Conservation (phyloP, 176 grass and related monocot species). For the Thalia dealbata region DNA sequence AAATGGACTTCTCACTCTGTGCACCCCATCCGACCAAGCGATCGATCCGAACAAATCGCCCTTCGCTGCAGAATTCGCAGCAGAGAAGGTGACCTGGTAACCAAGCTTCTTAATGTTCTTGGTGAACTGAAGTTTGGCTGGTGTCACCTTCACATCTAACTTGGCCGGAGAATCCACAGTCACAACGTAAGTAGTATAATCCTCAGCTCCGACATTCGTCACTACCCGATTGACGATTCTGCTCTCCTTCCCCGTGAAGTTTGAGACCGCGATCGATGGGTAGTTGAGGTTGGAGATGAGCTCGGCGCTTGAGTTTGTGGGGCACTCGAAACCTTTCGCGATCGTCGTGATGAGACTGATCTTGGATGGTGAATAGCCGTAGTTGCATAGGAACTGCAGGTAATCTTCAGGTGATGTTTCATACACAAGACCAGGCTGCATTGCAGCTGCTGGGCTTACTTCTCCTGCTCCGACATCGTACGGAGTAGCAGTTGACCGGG, state of each 20-base stretch:
- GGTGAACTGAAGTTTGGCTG: conserved; percentile 56
- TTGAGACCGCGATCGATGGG: conserved; percentile 56
- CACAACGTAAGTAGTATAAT: conserved; percentile 30
- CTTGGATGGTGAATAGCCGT: conserved; percentile 44
- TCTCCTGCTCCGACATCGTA: conserved; percentile 69
- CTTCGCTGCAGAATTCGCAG: conserved; percentile 9
- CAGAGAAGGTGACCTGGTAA: conserved; percentile 63
- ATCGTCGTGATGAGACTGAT: conserved; percentile 45
- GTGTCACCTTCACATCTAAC: conserved; percentile 54
- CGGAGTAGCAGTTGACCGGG: conserved; percentile 41
- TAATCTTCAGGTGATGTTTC: conserved; percentile 47
- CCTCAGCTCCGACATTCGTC: conserved; percentile 56
- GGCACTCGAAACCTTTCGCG: conserved; percentile 39
- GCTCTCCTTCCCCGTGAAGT: conserved; percentile 8
- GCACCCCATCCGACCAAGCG: conserved; percentile 75
- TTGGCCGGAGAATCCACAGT: conserved; percentile 31
- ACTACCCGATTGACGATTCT: conserved; percentile 34
- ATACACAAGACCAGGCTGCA: conserved; percentile 70
- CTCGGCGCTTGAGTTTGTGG: conserved; percentile 44
- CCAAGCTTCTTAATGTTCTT: conserved; percentile 28
- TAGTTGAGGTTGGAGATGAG: conserved; percentile 90
- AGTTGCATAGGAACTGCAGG: conserved; percentile 76
- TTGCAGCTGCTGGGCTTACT: conserved; percentile 44
- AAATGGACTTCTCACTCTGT: conserved; percentile 65
- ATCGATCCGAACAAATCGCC: conserved; percentile 45